Base-by-base conservation (phyloP, 148 eudicot species). In the Euryodendron excelsum region DNA sequence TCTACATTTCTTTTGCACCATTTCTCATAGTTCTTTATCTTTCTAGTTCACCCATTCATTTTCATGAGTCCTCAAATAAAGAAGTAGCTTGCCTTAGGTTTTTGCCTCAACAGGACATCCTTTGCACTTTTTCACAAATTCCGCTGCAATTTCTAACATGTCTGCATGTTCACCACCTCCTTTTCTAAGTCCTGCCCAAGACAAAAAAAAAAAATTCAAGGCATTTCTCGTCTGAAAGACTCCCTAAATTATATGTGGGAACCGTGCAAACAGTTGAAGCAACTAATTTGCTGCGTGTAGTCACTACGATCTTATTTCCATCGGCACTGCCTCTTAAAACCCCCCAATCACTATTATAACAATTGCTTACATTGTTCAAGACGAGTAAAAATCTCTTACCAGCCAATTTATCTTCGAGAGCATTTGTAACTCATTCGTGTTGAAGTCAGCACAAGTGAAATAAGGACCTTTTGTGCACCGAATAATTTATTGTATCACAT, bases 41-140 rank as follows among this genome's bases (percentile, higher is more conserved):
- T 48, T 21, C 3, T 77, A 50, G 5, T 0, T 2, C 1, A 9
- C 15, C 87, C 87, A 78, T 4, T 21, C 53, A 18, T 14, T 12
- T 25, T 61, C 39, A 7, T 31, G 31, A 50, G 55, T 50, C 3
- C 70, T 75, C 10, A 31, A n/a, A 14, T n/a, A n/a, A n/a, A n/a
- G n/a, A 17, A 31, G 17, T 13, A 84, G 63, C 45, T 67, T 78
- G 21, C 56, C 79, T 1, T 78, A 17, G 0, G 76, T 55, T 36
- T 53, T 74, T 48, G 80, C 81, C 17, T 82, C 81, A 69, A 84
- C 84, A 14, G 84, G 87, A 58, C 61, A 68, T 27, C 55, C 47
- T 0, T 75, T 33, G 53, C 86, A 84, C 52, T 77, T 80, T 20
- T 48, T 67, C 0, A 84, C 70, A 39, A 81, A 45, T 52, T 15